Evolutionary conservation across 1,284 basidiomycete species (phyloP).

Genomic region (Kwoniella shivajii): DNA sequence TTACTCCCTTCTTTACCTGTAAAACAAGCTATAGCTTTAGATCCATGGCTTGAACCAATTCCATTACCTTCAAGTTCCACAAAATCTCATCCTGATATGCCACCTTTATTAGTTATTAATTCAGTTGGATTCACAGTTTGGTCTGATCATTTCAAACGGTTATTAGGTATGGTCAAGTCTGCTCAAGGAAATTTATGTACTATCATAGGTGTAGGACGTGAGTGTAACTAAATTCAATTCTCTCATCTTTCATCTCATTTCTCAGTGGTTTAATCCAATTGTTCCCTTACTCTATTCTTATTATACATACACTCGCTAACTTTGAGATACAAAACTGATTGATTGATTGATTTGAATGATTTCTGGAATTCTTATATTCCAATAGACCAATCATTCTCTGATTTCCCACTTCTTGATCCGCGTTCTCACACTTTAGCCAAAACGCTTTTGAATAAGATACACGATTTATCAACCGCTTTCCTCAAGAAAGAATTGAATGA

Average conservation of each 20-base stretch:
- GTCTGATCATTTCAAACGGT: conserved; percentile 66
- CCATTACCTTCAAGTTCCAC: conserved; percentile 60
- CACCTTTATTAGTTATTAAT: conserved; percentile 65
- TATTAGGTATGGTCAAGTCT: conserved; percentile 59
- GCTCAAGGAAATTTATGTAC: conserved; percentile 37
- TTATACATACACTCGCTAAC: too few species aligned
- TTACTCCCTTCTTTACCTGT: conserved; percentile 59
- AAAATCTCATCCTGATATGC: conserved; percentile 24
- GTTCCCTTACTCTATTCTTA: background rate
- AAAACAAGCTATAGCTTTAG: conserved; percentile 63
- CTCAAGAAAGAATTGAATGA: conserved; percentile 25
- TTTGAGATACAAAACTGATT: too few species aligned
- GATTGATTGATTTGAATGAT: too few species aligned
- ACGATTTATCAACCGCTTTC: conserved; percentile 38
- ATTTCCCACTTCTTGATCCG: conserved; percentile 43
- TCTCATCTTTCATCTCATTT: conserved; percentile 53
- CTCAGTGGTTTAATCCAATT: conserved; percentile 19
- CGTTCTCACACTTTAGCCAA: conserved; percentile 23
- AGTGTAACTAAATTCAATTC: conserved; percentile 22
- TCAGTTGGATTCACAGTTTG: conserved; percentile 73
- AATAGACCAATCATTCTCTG: conserved; percentile 50
- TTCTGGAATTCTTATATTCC: too few species aligned
- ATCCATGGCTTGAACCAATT: conserved; percentile 78
- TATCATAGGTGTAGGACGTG: conserved; percentile 42
- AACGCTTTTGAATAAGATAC: conserved; percentile 28